phyloP scores from a whole-genome alignment of 495 filamentous ascomycete genomes.

The Aspergillus steynii region DNA sequence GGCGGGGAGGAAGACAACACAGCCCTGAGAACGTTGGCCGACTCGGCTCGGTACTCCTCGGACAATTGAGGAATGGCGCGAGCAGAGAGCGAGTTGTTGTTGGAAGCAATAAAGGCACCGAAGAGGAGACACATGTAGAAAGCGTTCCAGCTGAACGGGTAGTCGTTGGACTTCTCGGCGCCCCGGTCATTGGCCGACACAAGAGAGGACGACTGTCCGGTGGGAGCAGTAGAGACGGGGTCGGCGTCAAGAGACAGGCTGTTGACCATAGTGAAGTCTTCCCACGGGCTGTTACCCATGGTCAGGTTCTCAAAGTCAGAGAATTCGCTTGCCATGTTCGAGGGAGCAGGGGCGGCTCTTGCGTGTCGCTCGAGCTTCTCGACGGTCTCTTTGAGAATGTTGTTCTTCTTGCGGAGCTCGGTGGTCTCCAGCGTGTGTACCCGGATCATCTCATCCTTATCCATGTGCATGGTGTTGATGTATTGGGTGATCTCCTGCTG shows the following conservation, averaged over 20 bases:
- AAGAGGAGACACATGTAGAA: constrained; percentile 86
- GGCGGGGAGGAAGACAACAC: constrained; percentile 68
- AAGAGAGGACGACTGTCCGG: constrained; percentile 20
- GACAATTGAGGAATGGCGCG: constrained; percentile 77
- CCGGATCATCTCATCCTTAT: constrained; percentile 90
- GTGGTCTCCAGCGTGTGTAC: constrained; percentile 90
- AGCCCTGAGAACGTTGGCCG: constrained; percentile 83
- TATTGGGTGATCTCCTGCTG: constrained; percentile 72
- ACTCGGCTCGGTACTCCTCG: constrained; percentile 90
- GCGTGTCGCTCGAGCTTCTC: constrained; percentile 72
- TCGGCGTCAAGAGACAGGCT: constrained; percentile 52
- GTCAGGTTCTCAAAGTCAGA: constrained; percentile 78
- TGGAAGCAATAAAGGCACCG: constrained; percentile 94
- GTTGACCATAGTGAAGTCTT: constrained; percentile 74
- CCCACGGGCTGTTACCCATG: constrained; percentile 76
- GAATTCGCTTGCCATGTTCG: constrained; percentile 67
- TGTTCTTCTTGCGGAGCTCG: constrained; percentile 94
- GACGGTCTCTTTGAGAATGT: constrained; percentile 80
- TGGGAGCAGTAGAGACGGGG: constrained; percentile 21
- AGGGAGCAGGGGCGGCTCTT: constrained; percentile 54
- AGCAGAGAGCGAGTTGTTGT: constrained; percentile 60
- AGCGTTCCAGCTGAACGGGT: constrained; percentile 58
- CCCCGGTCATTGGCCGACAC: constrained; percentile 41
- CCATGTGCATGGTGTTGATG: constrained; percentile 72
- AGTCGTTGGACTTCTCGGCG: constrained; percentile 67